These are phyloP conservation scores for Bruguiera gymnorhiza DNA, from an alignment of 345 rosid genomes.

Conservation along the genomic window DNA sequence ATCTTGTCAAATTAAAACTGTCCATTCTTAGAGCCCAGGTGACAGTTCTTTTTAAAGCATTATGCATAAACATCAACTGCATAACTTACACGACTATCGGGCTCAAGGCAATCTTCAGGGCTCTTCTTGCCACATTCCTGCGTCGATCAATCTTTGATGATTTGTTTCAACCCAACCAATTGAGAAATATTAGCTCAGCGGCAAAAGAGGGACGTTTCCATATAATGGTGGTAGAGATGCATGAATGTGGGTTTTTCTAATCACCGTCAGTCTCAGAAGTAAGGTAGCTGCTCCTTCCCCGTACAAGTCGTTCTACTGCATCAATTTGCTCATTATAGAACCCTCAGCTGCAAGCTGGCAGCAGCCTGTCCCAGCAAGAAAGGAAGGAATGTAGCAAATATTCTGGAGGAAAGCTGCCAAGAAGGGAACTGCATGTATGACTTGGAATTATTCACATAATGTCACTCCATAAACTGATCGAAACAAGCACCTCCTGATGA, in stretches of 20 bases:
- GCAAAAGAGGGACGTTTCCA: neutral
- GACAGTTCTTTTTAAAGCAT: neutral
- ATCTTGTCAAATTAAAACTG: neutral
- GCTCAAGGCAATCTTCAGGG: no score
- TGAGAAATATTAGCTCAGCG: neutral
- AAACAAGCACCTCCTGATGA: no score
- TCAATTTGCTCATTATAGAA: conserved; percentile 58
- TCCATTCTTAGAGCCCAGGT: neutral
- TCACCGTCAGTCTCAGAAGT: conserved; percentile 33
- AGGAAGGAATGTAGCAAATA: no score
- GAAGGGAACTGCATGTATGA: no score
- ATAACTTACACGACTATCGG: neutral
- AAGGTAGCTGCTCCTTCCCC: conserved; percentile 78
- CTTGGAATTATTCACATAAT: no score
- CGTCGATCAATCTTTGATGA: no score
- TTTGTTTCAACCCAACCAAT: no score
- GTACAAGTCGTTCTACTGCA: conserved; percentile 68
- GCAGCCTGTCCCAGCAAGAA: conserved; percentile 53
- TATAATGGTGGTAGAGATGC: neutral
- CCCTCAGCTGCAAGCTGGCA: conserved; percentile 76
- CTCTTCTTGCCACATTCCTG: no score
- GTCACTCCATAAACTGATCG: no score
- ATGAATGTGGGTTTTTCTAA: neutral
- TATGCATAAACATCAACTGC: neutral
- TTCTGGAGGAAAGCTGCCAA: no score